A percentile compares a stretch with the other conserved stretches of the same genome.
Evolutionary conservation across 176 grass and related monocot genomes (phyloP).

Genomic region (Triticum turgidum): DNA sequence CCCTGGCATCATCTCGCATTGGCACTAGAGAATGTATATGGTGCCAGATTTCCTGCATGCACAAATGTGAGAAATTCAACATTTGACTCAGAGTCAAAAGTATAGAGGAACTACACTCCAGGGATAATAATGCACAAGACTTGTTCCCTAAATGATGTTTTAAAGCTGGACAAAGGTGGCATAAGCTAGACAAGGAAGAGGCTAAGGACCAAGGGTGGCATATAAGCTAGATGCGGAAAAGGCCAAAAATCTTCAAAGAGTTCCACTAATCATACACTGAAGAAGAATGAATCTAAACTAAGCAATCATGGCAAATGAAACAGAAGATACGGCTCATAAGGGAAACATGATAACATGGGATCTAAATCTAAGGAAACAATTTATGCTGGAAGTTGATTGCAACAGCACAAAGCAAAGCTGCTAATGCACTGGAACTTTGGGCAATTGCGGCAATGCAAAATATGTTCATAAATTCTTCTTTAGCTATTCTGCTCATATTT

Average conservation of each 20-base stretch:
- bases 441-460: neutral
- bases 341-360: neutral
- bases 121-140: no score
- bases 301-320: neutral
- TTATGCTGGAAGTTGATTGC: neutral
- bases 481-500: neutral
- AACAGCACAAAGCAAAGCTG: neutral
- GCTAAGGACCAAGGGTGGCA: neutral
- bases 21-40: neutral
- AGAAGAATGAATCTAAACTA: neutral
- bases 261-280: neutral
- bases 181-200: neutral
- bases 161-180: neutral
- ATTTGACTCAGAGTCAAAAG: neutral
- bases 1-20: neutral
- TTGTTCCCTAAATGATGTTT: neutral
- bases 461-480: neutral
- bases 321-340: neutral
- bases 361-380: no score
- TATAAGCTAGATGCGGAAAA: no score
- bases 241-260: neutral
- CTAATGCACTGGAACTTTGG: neutral
- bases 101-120: neutral
- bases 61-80: neutral
- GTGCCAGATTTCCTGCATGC: neutral